Evolutionary conservation across 1,284 basidiomycete species (phyloP).

Genomic region (Microbotryum lychnidis-dioicae): DNA sequence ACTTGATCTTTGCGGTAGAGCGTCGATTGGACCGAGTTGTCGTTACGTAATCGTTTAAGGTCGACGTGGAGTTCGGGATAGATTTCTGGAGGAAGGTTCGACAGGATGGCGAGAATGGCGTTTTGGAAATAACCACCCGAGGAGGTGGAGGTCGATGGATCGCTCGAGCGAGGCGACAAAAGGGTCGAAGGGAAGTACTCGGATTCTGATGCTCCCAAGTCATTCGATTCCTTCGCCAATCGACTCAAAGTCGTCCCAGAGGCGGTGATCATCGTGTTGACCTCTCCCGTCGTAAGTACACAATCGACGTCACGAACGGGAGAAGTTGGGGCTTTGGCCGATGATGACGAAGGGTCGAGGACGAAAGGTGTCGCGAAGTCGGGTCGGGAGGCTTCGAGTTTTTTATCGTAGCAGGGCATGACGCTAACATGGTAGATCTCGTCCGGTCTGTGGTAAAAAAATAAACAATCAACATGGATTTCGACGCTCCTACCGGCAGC

Average conservation of each 20-base stretch:
- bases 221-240: no score
- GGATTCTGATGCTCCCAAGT: conserved; percentile 40
- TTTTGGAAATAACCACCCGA: conserved; percentile 88
- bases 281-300: conserved; percentile 93
- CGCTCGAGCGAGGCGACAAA: conserved; percentile 1
- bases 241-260: no score
- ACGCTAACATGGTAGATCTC: conserved; percentile 91
- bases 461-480: conserved; percentile 13
- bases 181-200: conserved; percentile 39
- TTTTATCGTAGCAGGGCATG: conserved; percentile 99
- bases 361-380: conserved; percentile 66
- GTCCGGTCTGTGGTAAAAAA: conserved; percentile 51
- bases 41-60: conserved; percentile 54
- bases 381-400: conserved; percentile 87
- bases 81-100: conserved; percentile 41
- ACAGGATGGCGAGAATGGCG: conserved; percentile 52
- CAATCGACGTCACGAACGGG: conserved; percentile 86
- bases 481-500: no score
- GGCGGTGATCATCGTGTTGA: conserved; percentile 65
- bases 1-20: conserved; percentile 51
- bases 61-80: conserved; percentile 41
- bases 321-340: conserved; percentile 46
- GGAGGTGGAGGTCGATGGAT: conserved; percentile 46
- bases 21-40: conserved; percentile 59
- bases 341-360: not conserved